Conservation (phyloP, 495 filamentous ascomycete genomes). For the Hypoxylon lienhwacheense region DNA sequence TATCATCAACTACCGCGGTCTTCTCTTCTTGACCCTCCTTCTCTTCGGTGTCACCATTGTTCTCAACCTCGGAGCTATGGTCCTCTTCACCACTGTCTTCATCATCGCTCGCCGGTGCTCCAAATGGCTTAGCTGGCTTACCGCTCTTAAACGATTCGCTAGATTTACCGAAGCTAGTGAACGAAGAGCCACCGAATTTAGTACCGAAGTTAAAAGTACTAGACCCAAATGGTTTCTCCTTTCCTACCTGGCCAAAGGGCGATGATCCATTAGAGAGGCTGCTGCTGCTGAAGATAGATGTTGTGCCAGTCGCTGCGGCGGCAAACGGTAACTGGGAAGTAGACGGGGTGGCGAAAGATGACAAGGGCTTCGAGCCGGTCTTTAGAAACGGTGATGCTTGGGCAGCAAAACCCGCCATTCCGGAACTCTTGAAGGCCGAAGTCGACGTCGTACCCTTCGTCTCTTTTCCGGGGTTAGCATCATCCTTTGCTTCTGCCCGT, state of each 20-base stretch:
- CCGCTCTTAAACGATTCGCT: constrained; percentile 57
- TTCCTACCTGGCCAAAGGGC: constrained; percentile 33
- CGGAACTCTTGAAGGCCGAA: constrained; percentile 36
- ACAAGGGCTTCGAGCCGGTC: constrained; percentile 30
- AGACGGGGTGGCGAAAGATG: constrained; percentile 47
- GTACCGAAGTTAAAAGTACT: constrained; percentile 49
- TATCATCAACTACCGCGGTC: constrained; percentile 56
- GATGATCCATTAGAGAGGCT: constrained; percentile 25
- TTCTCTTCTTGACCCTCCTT: constrained; percentile 45
- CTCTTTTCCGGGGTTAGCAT: constrained; percentile 3
- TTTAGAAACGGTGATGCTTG: constrained; percentile 39
- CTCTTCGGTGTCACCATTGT: constrained; percentile 49
- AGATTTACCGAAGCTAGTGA: constrained; percentile 71
- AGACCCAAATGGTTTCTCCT: constrained; percentile 29
- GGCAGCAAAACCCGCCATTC: constrained; percentile 35
- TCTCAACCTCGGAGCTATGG: constrained; percentile 47
- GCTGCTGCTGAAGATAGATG: constrained; percentile 24
- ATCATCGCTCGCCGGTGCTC: constrained; percentile 66
- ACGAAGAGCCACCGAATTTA: constrained; percentile 50
- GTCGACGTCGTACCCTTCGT: constrained; percentile 22
- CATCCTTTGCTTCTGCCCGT: not conserved
- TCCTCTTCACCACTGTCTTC: constrained; percentile 58
- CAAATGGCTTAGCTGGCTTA: constrained; percentile 69
- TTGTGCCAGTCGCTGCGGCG: not conserved
- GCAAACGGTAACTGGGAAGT: constrained; percentile 28